Evolutionary conservation across 768 basidiomycete genomes (phyloP).

Genomic region (Cystofilobasidium capitatum): DNA sequence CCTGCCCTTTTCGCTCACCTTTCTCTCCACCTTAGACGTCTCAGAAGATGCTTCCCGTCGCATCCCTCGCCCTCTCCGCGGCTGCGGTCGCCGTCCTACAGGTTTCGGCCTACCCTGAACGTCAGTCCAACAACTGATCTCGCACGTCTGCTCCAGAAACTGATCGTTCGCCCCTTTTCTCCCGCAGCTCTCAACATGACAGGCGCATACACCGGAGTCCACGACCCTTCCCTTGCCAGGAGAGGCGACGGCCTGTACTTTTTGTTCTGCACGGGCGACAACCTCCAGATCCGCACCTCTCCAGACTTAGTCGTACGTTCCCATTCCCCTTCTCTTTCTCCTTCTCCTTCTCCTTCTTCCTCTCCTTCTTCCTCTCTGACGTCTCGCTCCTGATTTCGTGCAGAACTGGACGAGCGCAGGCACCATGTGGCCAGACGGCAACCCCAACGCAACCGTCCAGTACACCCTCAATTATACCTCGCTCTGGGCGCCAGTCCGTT

Average conservation of each 20-base stretch:
- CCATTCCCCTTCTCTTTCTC: neutral
- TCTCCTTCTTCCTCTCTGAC: neutral
- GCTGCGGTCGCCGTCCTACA: too few relatives aligned
- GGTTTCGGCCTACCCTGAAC: neutral
- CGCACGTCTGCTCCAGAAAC: neutral
- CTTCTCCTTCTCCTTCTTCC: neutral
- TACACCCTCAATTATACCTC: neutral
- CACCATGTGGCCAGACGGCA: constrained; percentile 1
- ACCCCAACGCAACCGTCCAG: constrained; percentile 1
- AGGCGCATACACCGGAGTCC: neutral
- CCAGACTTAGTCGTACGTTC: constrained; percentile 6
- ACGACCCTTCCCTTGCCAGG: constrained; percentile 9
- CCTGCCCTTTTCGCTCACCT: too few relatives aligned
- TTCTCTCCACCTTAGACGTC: too few relatives aligned
- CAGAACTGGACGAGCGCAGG: constrained; percentile 14
- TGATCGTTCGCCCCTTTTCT: neutral
- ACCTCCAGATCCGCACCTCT: constrained; percentile 7
- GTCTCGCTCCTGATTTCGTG: neutral
- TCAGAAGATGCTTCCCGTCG: too few relatives aligned
- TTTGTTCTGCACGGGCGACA: neutral
- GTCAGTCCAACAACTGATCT: too few relatives aligned
- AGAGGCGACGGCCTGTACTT: constrained; percentile 6
- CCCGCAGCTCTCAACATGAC: neutral
- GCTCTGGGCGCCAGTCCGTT: constrained; percentile 9
- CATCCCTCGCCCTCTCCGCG: too few relatives aligned